phyloP scores from a whole-genome alignment of 2,329 filamentous ascomycete genomes.

The Chrysosporium queenslandicum region DNA sequence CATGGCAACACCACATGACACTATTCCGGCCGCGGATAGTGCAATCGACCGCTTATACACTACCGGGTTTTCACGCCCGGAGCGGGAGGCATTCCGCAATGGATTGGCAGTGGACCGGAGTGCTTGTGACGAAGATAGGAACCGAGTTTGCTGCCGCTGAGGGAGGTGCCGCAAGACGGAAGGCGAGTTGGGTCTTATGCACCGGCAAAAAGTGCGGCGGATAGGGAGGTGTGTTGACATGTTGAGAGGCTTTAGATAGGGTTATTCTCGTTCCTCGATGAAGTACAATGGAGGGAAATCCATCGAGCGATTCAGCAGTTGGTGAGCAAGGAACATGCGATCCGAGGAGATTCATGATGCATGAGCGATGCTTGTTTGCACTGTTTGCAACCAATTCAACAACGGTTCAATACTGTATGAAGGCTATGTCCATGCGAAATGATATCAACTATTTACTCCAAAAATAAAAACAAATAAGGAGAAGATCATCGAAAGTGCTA shows the following conservation, averaged over 20 bases:
- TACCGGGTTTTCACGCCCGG: constrained; percentile 20
- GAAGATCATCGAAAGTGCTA: too few species aligned
- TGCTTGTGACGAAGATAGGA: constrained; percentile 23
- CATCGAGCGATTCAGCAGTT: constrained; percentile 9
- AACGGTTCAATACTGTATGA: too few species aligned
- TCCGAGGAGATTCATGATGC: not conserved
- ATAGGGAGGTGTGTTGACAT: constrained; percentile 13
- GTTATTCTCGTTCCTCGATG: not conserved
- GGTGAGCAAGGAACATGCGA: not conserved
- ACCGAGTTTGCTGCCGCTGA: constrained; percentile 12
- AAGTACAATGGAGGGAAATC: not conserved
- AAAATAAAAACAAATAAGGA: too few species aligned
- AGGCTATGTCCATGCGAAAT: too few species aligned
- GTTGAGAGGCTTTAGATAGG: not conserved
- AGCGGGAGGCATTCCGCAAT: constrained; percentile 21
- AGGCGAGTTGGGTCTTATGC: constrained; percentile 7
- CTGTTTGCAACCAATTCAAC: not conserved
- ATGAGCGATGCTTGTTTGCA: constrained; percentile 2
- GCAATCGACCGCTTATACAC: constrained; percentile 27
- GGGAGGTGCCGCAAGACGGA: not conserved
- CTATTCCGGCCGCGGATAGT: constrained; percentile 32
- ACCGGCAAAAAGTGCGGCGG: constrained; percentile 16
- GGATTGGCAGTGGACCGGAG: constrained; percentile 26
- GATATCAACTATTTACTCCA: too few species aligned
- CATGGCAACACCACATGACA: constrained; percentile 32